These are phyloP conservation scores for Nannizziopsis barbatae DNA, from an alignment of 2,329 filamentous ascomycete species.

Conservation along the genomic window DNA sequence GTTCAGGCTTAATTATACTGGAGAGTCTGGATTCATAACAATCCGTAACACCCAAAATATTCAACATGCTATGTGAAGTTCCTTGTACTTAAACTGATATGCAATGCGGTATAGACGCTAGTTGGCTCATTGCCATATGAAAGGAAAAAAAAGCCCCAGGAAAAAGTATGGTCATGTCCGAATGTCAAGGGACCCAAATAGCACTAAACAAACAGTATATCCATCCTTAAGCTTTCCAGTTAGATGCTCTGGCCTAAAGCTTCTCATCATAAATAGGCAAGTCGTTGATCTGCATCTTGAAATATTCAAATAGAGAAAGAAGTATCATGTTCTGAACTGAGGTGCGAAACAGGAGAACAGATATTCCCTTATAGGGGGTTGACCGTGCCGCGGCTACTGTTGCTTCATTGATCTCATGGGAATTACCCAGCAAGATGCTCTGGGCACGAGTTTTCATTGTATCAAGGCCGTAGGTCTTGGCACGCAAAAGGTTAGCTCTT, in stretches of 20 bases:
- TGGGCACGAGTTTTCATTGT: conserved; percentile 41
- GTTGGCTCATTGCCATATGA: no score
- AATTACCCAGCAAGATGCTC: conserved; percentile 35
- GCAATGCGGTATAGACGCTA: no score
- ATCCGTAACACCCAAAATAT: no score
- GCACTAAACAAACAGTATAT: no score
- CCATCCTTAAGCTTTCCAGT: no score
- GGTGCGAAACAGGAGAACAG: conserved; percentile 38
- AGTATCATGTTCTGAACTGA: conserved; percentile 41
- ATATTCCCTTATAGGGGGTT: conserved; percentile 40
- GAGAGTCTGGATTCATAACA: no score
- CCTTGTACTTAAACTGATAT: no score
- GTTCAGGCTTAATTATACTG: no score
- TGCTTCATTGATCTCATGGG: conserved; percentile 33
- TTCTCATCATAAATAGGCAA: conserved; percentile 17
- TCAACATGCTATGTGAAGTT: no score
- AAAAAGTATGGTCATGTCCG: not conserved
- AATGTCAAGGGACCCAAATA: conserved; percentile 14
- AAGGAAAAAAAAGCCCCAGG: not conserved
- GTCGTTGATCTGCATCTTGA: conserved; percentile 35
- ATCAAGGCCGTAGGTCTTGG: conserved; percentile 39
- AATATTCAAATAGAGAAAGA: conserved; percentile 37
- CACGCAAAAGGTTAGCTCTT: conserved; percentile 5
- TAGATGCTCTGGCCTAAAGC: not conserved
- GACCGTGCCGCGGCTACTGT: conserved; percentile 31